Conservation (phyloP, 108 stramenopile genomes). For the Skeletonema marinoi region DNA sequence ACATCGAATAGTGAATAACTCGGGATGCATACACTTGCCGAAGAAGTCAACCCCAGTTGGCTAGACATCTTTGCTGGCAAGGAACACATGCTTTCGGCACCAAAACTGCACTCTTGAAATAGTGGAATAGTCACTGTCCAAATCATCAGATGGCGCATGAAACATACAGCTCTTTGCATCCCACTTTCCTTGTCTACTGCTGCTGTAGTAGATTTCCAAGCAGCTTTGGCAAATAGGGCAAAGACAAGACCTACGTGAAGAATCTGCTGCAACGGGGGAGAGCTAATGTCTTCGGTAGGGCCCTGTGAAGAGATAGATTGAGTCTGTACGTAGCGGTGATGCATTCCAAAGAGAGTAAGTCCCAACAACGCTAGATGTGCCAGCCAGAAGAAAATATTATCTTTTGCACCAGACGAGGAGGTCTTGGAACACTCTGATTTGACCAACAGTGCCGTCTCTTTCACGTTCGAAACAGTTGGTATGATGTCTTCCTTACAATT, state of each 20-base stretch:
- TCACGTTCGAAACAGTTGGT: not conserved
- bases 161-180: not conserved
- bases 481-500: not conserved
- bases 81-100: not conserved
- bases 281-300: not conserved
- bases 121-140: conserved; percentile 27
- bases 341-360: conserved; percentile 9
- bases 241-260: conserved; percentile 13
- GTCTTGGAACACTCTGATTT: not conserved
- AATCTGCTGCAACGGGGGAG: not conserved
- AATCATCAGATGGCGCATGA: not conserved
- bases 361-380: not conserved
- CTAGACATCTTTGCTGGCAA: conserved; percentile 11
- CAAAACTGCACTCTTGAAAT: conserved; percentile 11
- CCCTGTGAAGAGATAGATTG: not conserved
- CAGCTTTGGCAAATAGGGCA: not conserved
- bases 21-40: conserved; percentile 5
- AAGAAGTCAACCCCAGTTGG: not conserved
- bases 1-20: conserved; percentile 34
- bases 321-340: conserved; percentile 2
- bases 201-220: not conserved
- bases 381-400: not conserved
- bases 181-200: not conserved
- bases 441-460: not conserved
- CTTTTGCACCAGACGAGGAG: not conserved